Percentiles rank a stretch among this genome's conserved stretches.
Conservation (phyloP, 805 yeast genomes). For the Nakazawaea ishiwadae region DNA sequence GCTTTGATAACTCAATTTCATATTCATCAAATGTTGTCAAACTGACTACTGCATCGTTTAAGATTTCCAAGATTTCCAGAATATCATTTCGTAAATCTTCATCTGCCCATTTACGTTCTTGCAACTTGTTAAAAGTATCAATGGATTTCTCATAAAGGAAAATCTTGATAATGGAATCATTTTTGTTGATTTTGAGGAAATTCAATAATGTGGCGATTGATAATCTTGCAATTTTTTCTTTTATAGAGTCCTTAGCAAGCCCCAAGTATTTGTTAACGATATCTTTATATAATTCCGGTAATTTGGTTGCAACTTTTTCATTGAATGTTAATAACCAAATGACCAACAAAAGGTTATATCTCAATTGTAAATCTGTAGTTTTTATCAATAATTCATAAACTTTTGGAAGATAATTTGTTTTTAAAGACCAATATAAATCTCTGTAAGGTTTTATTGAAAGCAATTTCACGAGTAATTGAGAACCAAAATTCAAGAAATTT, state of each 20-base stretch:
- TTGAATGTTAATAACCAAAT: conserved; percentile 86
- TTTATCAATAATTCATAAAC: conserved; percentile 42
- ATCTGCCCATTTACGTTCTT: conserved; percentile 91
- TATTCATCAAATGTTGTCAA: conserved; percentile 94
- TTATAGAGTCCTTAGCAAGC: conserved; percentile 75
- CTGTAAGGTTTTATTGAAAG: conserved; percentile 52
- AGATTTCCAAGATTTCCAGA: conserved; percentile 46
- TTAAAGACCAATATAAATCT: conserved; percentile 40
- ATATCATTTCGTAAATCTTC: conserved; percentile 82
- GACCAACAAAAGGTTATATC: conserved; percentile 71
- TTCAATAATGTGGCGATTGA: conserved; percentile 72
- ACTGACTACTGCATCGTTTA: conserved; percentile 68
- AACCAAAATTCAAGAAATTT: conserved; percentile 54
- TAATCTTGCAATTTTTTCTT: conserved; percentile 86
- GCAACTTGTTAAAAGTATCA: conserved; percentile 59
- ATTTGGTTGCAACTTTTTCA: conserved; percentile 39
- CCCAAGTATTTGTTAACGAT: conserved; percentile 47
- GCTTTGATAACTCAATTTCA: conserved; percentile 74
- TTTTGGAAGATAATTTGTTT: conserved; percentile 41
- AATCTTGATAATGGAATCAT: conserved; percentile 52
- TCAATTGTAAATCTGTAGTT: conserved; percentile 66
- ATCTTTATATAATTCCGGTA: conserved; percentile 49
- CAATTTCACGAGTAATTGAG: conserved; percentile 63
- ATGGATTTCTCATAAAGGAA: conserved; percentile 72
- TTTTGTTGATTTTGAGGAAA: conserved; percentile 39